Conservation (phyloP, 2,329 filamentous ascomycete species). For the Penicillium sp. region DNA sequence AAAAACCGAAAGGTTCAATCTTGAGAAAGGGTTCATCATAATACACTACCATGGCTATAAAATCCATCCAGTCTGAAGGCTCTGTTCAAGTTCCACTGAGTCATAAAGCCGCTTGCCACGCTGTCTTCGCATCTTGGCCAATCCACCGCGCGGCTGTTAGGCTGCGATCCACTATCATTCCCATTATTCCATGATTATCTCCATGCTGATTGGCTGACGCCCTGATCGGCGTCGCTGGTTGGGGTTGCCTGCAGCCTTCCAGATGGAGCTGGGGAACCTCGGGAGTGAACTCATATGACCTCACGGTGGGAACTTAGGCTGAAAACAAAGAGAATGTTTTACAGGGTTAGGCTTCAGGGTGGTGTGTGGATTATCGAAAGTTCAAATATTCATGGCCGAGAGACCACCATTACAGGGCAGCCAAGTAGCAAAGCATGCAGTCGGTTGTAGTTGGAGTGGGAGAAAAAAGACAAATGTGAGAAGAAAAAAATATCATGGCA, state of each 20-base stretch:
- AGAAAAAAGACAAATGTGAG: neutral
- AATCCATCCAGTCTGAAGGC: neutral
- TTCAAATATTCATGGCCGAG: neutral
- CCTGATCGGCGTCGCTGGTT: constrained; percentile 14
- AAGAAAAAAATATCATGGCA: neutral
- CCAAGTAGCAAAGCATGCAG: neutral
- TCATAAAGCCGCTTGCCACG: constrained; percentile 18
- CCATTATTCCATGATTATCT: neutral
- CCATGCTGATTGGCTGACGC: constrained; percentile 9
- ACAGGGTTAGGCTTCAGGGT: constrained; percentile 1
- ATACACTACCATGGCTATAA: neutral
- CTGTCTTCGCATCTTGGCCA: constrained; percentile 9
- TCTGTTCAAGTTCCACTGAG: constrained; percentile 2
- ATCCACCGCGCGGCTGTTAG: constrained; percentile 7
- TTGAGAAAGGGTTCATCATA: neutral
- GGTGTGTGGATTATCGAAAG: constrained; percentile 16
- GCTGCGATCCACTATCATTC: constrained; percentile 1
- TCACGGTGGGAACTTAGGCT: constrained; percentile 6
- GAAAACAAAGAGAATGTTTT: neutral
- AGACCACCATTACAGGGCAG: neutral
- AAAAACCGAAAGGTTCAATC: neutral
- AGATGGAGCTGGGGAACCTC: constrained; percentile 7
- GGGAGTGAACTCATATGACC: constrained; percentile 8
- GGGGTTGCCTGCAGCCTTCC: constrained; percentile 13
- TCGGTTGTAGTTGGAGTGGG: neutral